These are phyloP conservation scores for Alternaria sp. DNA, from an alignment of 2,329 filamentous ascomycete species.

Conservation along the genomic window DNA sequence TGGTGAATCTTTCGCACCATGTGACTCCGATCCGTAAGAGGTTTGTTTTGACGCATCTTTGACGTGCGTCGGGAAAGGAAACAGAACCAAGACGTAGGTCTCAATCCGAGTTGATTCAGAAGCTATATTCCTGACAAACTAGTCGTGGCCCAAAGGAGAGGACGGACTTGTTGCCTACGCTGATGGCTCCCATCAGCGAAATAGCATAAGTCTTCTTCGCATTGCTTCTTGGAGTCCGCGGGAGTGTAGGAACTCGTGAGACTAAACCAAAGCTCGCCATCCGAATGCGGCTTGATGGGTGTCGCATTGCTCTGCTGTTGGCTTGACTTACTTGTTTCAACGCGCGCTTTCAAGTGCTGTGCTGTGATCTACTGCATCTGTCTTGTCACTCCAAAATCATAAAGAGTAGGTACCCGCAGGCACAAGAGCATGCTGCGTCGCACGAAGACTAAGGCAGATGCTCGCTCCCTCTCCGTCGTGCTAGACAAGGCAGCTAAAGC, in stretches of 20 bases:
- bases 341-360: not conserved
- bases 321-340: not conserved
- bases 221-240: not conserved
- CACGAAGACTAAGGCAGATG: not conserved
- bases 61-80: not conserved
- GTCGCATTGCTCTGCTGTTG: not conserved
- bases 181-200: not conserved
- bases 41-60: not conserved
- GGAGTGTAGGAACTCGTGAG: not conserved
- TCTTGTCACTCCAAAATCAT: not conserved
- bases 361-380: not conserved
- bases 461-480: not conserved
- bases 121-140: not conserved
- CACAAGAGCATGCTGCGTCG: not conserved
- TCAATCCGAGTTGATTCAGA: not conserved
- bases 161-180: not conserved
- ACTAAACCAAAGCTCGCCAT: not conserved
- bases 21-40: not conserved
- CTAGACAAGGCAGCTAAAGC: not conserved
- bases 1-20: not conserved
- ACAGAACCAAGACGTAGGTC: not conserved
- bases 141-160: not conserved
- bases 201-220: not conserved
- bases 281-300: not conserved
- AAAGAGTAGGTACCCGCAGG: not conserved